Conservation (phyloP, 441 rosid genomes). For the Viola pubescens region DNA sequence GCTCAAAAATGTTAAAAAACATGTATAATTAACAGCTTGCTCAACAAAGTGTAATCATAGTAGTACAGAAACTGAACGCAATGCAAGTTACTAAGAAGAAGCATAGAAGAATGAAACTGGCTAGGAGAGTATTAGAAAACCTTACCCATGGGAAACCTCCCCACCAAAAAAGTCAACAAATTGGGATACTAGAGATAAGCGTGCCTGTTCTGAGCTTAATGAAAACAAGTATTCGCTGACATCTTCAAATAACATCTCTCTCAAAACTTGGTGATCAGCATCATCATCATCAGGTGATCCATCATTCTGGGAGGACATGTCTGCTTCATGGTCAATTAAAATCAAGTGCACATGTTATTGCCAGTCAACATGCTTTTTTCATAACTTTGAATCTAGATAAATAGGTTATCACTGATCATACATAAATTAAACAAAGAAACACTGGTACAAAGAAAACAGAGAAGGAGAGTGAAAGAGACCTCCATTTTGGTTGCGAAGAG, state of each 20-base stretch:
- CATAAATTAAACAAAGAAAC: not conserved
- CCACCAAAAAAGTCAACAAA: slow-evolving; percentile 86
- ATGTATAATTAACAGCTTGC: not conserved
- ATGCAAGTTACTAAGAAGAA: not conserved
- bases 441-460: not conserved
- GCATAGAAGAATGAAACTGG: not conserved
- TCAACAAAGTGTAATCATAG: not conserved
- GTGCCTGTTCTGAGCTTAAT: slow-evolving; percentile 61
- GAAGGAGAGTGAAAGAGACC: slow-evolving; percentile 19
- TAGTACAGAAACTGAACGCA: not conserved
- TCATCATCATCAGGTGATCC: slow-evolving; percentile 40
- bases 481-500: slow-evolving; percentile 59
- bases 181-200: slow-evolving; percentile 59
- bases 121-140: not conserved
- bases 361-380: not conserved
- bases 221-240: slow-evolving; percentile 69
- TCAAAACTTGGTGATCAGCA: slow-evolving; percentile 56
- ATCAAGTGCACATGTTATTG: slow-evolving; percentile 2
- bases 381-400: not conserved
- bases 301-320: slow-evolving; percentile 27
- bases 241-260: slow-evolving; percentile 77
- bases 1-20: not conserved
- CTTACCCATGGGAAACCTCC: slow-evolving; percentile 54
- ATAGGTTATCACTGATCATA: not conserved
- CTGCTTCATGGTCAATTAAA: slow-evolving; percentile 19